Evolutionary conservation across 129 eudicot genomes (phyloP), one percentile per base, ranked within the genome.

Genomic region (Centaurea solstitialis): DNA sequence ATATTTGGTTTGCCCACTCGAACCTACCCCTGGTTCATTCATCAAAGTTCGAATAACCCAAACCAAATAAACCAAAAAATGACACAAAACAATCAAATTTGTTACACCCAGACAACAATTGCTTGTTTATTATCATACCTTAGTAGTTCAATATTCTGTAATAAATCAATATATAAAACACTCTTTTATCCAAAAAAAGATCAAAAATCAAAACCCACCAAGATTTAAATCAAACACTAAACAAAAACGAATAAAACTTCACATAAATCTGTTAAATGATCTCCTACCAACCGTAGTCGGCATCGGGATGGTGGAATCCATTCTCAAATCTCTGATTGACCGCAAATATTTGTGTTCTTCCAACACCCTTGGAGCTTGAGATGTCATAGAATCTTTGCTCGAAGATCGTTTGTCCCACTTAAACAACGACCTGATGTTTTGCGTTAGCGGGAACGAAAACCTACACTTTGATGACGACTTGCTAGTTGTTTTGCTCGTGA

Each of bases 221-320:
- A 70, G 28, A 81, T n/a, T 35, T 77, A 76, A 74, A 72, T 17
- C 37, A 61, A 57, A 76, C 66, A 76, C 66, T 15, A 41, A 67
- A 78, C 71, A 75, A 82, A 39, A 30, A 28, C 39, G 17, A 35
- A 72, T 70, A 75, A 39, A 26, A 68, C 81, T 75, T 93, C 97
- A 93, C 94, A 85, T 97, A 87, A 85, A 95, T 85, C 98, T 83
- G 91, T 95, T 95, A 85, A 95, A 95, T 24, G 98, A 94, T 81
- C 76, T 91, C 86, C 98, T 89, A 33, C 98, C 99, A 66, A 83
- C 84, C 6, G 81, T 69, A 33, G 94, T 92, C 10, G 99, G 98
- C 99, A 92, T 95, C 30, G 98, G 92, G 74, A 85, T 89, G 26
- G 93, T 47, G 5, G 98, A 94, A 86, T 89, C 98, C 61, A 91